These are phyloP conservation scores for Phytopythium aichiense DNA, from an alignment of 352 stramenopile species.

Conservation along the genomic window DNA sequence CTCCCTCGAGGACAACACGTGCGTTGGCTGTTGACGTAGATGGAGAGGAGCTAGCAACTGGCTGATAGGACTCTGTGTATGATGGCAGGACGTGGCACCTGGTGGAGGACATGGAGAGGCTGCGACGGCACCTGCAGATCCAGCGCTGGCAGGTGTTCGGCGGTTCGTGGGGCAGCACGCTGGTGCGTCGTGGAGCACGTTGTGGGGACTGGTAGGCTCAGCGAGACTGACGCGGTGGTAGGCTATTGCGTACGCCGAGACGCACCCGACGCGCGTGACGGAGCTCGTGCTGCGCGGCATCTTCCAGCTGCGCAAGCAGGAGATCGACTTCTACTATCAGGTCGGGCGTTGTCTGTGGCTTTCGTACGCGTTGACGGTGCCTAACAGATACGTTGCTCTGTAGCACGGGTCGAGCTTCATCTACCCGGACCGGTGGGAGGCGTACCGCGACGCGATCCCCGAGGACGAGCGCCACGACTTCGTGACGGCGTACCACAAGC, in stretches of 20 bases:
- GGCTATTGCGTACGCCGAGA: constrained; percentile 88
- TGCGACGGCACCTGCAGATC: constrained; percentile 82
- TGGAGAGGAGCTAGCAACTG: background rate
- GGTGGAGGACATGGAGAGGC: constrained; percentile 92
- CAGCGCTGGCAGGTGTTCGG: constrained; percentile 94
- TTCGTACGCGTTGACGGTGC: background rate
- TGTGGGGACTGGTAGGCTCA: constrained; percentile 13
- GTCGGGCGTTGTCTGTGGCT: constrained; percentile 6
- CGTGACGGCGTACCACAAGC: constrained; percentile 84
- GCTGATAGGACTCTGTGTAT: background rate
- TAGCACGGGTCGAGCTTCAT: constrained; percentile 79
- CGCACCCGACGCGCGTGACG: constrained; percentile 76
- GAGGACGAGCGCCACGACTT: constrained; percentile 79
- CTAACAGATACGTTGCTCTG: background rate
- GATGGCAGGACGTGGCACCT: constrained; percentile 72
- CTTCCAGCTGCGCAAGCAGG: constrained; percentile 87
- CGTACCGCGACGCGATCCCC: constrained; percentile 85
- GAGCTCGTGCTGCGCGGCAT: constrained; percentile 91
- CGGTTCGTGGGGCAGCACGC: constrained; percentile 92
- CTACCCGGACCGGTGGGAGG: constrained; percentile 90
- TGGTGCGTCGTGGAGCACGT: constrained; percentile 51
- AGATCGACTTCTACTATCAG: constrained; percentile 94
- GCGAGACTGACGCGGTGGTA: background rate
- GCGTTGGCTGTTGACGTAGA: constrained; percentile 6
- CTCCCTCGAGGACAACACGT: constrained; percentile 87